Conservation (phyloP, 1,139 yeast species). For the Blastobotrys capitulatus region DNA sequence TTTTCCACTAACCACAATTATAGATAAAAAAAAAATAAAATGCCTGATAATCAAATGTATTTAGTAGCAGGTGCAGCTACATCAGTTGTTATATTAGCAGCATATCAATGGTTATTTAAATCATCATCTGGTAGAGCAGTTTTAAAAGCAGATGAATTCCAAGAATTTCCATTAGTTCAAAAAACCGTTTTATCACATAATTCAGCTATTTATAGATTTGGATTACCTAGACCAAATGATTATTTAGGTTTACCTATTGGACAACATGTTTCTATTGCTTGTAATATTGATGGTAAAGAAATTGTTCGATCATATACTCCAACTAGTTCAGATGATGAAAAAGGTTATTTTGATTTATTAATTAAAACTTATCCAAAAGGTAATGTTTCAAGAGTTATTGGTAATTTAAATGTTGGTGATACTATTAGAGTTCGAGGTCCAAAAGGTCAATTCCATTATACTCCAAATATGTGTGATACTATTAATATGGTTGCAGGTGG, state of each 20-base stretch:
- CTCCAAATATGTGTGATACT: constrained; percentile 69
- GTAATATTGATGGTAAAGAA: constrained; percentile 73
- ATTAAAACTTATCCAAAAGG: constrained; percentile 93
- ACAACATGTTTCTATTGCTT: constrained; percentile 66
- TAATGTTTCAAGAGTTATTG: constrained; percentile 74
- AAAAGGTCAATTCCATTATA: constrained; percentile 83
- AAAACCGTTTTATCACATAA: constrained; percentile 77
- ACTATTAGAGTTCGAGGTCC: constrained; percentile 81
- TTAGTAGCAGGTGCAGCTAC: constrained; percentile 15
- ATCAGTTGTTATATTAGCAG: constrained; percentile 16
- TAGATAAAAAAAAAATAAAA: no score
- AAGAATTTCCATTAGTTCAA: constrained; percentile 76
- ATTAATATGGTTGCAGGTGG: constrained; percentile 95
- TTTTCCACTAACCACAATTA: no score
- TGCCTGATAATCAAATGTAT: constrained; percentile 5
- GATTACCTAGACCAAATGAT: constrained; percentile 70
- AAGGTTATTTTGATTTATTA: constrained; percentile 82
- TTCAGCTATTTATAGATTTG: constrained; percentile 80
- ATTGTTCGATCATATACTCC: constrained; percentile 93
- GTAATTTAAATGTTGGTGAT: constrained; percentile 64
- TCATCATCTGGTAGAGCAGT: constrained; percentile 39
- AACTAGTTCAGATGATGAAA: constrained; percentile 74
- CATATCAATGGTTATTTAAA: constrained; percentile 15
- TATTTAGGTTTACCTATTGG: constrained; percentile 90
- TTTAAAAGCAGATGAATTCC: constrained; percentile 60